phyloP scores from a whole-genome alignment of 306 rosid genomes.

The Vigna hirtella region DNA sequence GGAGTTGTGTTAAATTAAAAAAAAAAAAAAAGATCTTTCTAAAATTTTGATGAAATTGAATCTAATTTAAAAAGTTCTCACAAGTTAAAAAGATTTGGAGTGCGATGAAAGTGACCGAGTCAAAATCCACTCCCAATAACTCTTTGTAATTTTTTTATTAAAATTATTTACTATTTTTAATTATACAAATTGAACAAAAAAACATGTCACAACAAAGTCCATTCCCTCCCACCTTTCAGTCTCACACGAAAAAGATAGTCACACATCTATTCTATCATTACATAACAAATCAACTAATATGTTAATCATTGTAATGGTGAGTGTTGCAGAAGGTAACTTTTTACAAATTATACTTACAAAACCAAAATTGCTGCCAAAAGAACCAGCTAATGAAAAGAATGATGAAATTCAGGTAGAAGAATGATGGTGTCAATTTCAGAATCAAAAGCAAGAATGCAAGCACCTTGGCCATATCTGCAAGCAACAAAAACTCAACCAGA shows the following conservation, averaged over 20 bases:
- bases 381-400: conserved; percentile 42
- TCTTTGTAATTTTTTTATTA: too few relatives aligned
- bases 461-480: conserved; percentile 43
- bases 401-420: conserved; percentile 47
- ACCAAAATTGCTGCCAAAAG: conserved; percentile 36
- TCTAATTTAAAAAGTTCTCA: too few relatives aligned
- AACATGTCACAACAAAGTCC: conserved; percentile 1
- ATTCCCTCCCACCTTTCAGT: background rate
- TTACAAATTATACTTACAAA: conserved; percentile 45
- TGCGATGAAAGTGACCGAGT: too few relatives aligned
- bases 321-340: conserved; percentile 20
- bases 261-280: conserved; percentile 24
- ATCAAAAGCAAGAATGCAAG: conserved; percentile 31
- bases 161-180: too few relatives aligned
- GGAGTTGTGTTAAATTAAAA: too few relatives aligned
- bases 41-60: too few relatives aligned
- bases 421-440: conserved; percentile 47
- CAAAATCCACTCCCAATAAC: too few relatives aligned
- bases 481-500: conserved; percentile 30
- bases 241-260: background rate
- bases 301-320: conserved; percentile 25
- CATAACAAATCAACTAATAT: conserved; percentile 40
- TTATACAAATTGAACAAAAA: too few relatives aligned
- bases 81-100: too few relatives aligned
- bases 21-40: too few relatives aligned